These are phyloP conservation scores for Fusarium globosum DNA, from an alignment of 2,329 filamentous ascomycete genomes.

Conservation along the genomic window DNA sequence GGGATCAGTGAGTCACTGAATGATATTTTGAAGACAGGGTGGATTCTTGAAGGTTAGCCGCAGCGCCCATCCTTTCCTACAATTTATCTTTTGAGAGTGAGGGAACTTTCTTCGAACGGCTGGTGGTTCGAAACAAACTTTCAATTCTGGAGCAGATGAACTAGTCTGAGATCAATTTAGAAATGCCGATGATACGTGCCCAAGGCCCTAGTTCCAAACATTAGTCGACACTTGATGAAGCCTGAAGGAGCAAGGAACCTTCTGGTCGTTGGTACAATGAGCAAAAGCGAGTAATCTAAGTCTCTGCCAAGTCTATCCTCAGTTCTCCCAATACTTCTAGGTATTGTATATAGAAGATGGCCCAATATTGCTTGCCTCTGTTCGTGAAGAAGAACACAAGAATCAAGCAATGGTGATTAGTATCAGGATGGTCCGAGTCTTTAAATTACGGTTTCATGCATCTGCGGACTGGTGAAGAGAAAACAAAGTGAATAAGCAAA, in stretches of 20 bases:
- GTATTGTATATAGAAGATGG: neutral
- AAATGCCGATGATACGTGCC: no score
- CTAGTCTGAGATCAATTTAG: neutral
- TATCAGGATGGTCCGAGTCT: neutral
- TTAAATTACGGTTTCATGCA: no score
- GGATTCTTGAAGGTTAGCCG: no score
- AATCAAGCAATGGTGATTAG: neutral
- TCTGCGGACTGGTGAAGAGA: neutral
- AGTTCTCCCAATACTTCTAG: no score
- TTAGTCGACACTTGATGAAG: neutral
- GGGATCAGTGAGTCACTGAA: neutral
- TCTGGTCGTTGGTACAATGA: rapidly evolving
- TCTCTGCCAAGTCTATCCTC: neutral
- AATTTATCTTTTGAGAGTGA: rapidly evolving
- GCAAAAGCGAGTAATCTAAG: rapidly evolving
- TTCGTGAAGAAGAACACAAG: no score
- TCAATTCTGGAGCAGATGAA: neutral
- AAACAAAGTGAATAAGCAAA: neutral
- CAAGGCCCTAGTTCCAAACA: rapidly evolving
- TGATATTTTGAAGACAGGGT: rapidly evolving
- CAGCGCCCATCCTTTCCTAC: neutral
- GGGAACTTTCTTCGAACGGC: rapidly evolving
- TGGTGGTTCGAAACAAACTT: neutral
- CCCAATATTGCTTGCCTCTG: neutral
- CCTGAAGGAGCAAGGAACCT: rapidly evolving